phyloP scores from a whole-genome alignment of 2,329 filamentous ascomycete genomes.

The Aureobasidium musti region DNA sequence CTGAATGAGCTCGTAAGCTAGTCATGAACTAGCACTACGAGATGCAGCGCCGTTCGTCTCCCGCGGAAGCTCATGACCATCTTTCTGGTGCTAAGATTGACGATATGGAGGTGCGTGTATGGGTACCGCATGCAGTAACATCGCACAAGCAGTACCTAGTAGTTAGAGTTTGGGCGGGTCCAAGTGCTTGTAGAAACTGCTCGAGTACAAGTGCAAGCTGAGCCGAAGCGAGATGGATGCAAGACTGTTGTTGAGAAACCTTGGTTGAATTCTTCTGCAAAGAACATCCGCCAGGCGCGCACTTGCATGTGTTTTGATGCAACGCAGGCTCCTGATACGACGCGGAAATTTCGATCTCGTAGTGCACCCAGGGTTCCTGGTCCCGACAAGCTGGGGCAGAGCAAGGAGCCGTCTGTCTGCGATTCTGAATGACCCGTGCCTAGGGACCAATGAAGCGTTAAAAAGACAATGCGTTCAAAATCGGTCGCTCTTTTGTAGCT shows the following conservation, averaged over 20 bases:
- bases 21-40: not conserved
- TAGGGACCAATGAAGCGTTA: slow-evolving; percentile 10
- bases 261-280: slow-evolving; percentile 21
- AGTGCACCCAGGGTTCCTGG: slow-evolving; percentile 7
- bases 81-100: not conserved
- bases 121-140: slow-evolving; percentile 11
- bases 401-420: slow-evolving; percentile 22
- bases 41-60: not conserved
- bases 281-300: slow-evolving; percentile 16
- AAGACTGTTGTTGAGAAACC: slow-evolving; percentile 27
- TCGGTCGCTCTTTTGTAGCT: slow-evolving; percentile 14
- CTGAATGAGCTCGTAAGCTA: not conserved
- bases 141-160: slow-evolving; percentile 4
- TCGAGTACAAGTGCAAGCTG: slow-evolving; percentile 17
- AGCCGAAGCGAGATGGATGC: slow-evolving; percentile 18
- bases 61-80: not conserved
- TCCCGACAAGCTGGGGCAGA: slow-evolving; percentile 9
- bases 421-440: slow-evolving; percentile 4
- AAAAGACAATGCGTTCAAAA: not conserved
- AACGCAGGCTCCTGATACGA: slow-evolving; percentile 20
- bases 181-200: slow-evolving; percentile 13
- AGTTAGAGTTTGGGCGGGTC: slow-evolving; percentile 22
- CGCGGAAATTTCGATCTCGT: slow-evolving; percentile 14
- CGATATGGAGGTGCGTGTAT: not conserved
- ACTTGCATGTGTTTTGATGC: slow-evolving; percentile 21